phyloP scores from a whole-genome alignment of 768 basidiomycete genomes.

The Termitomyces sp. region DNA sequence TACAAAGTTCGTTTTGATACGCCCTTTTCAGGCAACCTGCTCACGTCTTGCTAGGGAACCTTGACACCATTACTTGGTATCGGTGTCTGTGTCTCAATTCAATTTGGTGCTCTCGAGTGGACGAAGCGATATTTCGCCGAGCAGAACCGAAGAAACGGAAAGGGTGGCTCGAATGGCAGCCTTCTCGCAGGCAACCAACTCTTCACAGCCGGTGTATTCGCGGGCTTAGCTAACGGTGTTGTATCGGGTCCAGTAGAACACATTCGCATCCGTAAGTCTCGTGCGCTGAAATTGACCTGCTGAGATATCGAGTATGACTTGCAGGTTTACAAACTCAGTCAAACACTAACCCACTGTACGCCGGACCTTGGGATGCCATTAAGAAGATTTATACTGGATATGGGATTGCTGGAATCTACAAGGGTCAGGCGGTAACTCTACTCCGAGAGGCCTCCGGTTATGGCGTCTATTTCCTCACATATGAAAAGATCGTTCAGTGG shows the following conservation, averaged over 20 bases:
- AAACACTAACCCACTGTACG: slow-evolving; percentile 66
- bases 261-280: slow-evolving; percentile 82
- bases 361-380: slow-evolving; percentile 84
- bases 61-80: slow-evolving; percentile 88
- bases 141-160: slow-evolving; percentile 52
- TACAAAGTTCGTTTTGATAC: slow-evolving; percentile 64
- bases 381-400: slow-evolving; percentile 72
- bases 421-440: slow-evolving; percentile 88
- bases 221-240: slow-evolving; percentile 86
- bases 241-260: slow-evolving; percentile 97
- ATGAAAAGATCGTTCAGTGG: slow-evolving; percentile 87
- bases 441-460: slow-evolving; percentile 79
- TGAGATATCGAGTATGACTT: neutral
- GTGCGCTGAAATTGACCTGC: neutral
- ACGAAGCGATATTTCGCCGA: slow-evolving; percentile 74
- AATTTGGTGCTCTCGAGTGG: slow-evolving; percentile 87
- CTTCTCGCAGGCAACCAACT: slow-evolving; percentile 60
- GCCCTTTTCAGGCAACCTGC: neutral
- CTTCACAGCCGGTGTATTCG: slow-evolving; percentile 71
- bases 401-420: slow-evolving; percentile 84
- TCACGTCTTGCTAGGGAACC: slow-evolving; percentile 58
- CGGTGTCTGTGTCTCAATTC: slow-evolving; percentile 92
- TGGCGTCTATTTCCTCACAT: slow-evolving; percentile 85
- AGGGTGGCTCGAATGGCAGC: slow-evolving; percentile 62
- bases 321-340: slow-evolving; percentile 90